Evolutionary conservation across 192 early-diverging fungal genomes (phyloP).

Genomic region (Dispira simplex): DNA sequence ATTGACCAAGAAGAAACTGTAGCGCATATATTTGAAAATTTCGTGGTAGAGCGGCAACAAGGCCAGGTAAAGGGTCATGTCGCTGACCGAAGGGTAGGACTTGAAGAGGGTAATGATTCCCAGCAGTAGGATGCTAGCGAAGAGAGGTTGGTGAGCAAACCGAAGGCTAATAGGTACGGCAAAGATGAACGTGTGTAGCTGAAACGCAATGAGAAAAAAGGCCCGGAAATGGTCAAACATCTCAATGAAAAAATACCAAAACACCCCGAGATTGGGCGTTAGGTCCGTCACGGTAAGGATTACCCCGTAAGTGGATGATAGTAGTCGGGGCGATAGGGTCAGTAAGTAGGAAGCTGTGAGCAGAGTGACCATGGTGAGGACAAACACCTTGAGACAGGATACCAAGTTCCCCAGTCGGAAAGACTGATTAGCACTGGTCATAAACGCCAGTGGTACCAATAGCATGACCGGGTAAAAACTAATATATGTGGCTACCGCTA

Average conservation of each 20-base stretch:
- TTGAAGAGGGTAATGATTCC: slow-evolving; percentile 79
- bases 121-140: slow-evolving; percentile 49
- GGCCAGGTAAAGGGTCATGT: slow-evolving; percentile 65
- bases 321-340: slow-evolving; percentile 19
- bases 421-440: background rate
- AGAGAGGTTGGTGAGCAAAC: slow-evolving; percentile 61
- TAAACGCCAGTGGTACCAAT: slow-evolving; percentile 18
- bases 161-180: slow-evolving; percentile 64
- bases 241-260: slow-evolving; percentile 99
- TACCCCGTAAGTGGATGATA: slow-evolving; percentile 20
- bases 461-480: slow-evolving; percentile 81
- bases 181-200: slow-evolving; percentile 86
- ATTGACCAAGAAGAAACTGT: slow-evolving; percentile 54
- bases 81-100: slow-evolving; percentile 83
- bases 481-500: slow-evolving; percentile 70
- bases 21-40: slow-evolving; percentile 82
- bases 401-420: background rate
- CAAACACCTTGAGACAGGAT: slow-evolving; percentile 15
- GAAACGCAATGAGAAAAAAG: slow-evolving; percentile 90
- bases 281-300: slow-evolving; percentile 64
- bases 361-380: slow-evolving; percentile 9
- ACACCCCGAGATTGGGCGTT: slow-evolving; percentile 91
- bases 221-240: slow-evolving; percentile 97
- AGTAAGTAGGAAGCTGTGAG: slow-evolving; percentile 16
- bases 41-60: slow-evolving; percentile 70